Conservation (phyloP, 208 protist genomes). For the Trichomonas vaginalis region DNA sequence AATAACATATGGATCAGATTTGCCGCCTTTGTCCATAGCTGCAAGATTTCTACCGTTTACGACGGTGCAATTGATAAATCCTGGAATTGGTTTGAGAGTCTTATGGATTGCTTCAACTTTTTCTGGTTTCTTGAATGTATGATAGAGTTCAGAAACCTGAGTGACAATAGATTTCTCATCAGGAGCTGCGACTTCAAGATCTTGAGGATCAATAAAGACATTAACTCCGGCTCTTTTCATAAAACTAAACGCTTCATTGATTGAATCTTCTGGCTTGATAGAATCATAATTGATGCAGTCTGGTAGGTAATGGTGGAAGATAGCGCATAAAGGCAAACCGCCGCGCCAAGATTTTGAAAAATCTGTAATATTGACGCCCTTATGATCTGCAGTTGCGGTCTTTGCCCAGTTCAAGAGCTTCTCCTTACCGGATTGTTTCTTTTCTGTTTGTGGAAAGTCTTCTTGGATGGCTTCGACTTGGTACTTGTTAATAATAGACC, state of each 20-base stretch:
- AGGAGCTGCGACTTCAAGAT: background rate
- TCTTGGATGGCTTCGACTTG: background rate
- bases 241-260: background rate
- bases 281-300: background rate
- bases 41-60: background rate
- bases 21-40: background rate
- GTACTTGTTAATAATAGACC: background rate
- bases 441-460: background rate
- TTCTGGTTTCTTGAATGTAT: background rate
- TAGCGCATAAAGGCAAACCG: background rate
- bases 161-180: constrained; percentile 13
- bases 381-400: background rate
- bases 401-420: background rate
- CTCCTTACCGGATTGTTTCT: background rate
- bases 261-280: background rate
- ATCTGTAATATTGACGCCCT: background rate
- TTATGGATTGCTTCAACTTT: background rate
- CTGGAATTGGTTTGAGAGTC: background rate
- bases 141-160: constrained; percentile 1
- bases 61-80: background rate
- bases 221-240: background rate
- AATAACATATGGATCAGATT: background rate
- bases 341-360: background rate
- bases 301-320: background rate
- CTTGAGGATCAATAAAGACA: background rate